phyloP scores from a whole-genome alignment of 345 rosid genomes.

The Lumnitzera racemosa region DNA sequence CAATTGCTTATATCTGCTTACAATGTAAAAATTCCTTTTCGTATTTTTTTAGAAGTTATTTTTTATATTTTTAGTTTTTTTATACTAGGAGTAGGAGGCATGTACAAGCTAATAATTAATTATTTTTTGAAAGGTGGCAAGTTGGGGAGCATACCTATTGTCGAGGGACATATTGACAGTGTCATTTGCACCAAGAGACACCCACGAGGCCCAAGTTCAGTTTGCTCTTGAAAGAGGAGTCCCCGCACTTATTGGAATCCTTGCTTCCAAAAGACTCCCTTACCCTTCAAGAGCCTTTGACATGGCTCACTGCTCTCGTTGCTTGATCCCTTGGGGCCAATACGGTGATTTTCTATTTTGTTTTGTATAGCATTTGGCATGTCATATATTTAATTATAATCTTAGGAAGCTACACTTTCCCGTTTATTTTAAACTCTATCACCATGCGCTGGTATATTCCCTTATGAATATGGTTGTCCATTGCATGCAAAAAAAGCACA shows the following conservation, averaged over 20 bases:
- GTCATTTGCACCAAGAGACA: conserved; percentile 96
- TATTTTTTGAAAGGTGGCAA: conserved; percentile 59
- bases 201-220: conserved; percentile 93
- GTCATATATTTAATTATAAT: no score
- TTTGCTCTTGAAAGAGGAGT: conserved; percentile 93
- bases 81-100: no score
- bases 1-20: no score
- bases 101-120: not conserved
- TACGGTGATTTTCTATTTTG: conserved; percentile 27
- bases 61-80: no score
- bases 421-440: no score
- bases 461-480: no score
- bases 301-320: conserved; percentile 97
- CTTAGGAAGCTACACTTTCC: no score
- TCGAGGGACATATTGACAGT: conserved; percentile 58
- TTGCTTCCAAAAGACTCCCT: conserved; percentile 84
- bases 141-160: conserved; percentile 88
- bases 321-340: conserved; percentile 89
- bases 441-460: no score
- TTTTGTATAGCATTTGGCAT: no score
- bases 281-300: conserved; percentile 90
- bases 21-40: no score
- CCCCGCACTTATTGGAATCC: conserved; percentile 79
- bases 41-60: no score
- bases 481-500: no score